Evolutionary conservation across 306 rosid genomes (phyloP).

Genomic region (Castanopsis chinensis): DNA sequence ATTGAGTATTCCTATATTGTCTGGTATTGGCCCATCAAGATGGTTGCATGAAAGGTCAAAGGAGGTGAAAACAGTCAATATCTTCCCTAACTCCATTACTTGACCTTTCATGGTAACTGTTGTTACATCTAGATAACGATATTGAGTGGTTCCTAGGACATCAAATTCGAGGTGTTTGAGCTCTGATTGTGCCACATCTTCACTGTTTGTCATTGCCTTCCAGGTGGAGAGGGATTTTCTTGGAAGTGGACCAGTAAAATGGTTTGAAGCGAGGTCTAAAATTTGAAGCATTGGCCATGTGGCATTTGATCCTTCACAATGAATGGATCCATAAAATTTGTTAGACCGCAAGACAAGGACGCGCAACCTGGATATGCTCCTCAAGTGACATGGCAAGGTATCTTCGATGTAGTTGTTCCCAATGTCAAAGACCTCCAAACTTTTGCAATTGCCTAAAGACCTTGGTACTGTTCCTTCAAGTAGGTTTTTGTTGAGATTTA

Average conservation of each 20-base stretch:
- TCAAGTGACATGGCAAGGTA: constrained; percentile 17
- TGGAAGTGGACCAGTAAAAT: background rate
- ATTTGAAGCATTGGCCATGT: constrained; percentile 44
- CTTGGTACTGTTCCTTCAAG: constrained; percentile 26
- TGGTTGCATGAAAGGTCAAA: constrained; percentile 38
- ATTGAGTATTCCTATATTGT: constrained; percentile 13
- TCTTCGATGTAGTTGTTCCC: constrained; percentile 32
- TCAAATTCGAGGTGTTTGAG: constrained; percentile 11
- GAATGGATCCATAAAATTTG: background rate
- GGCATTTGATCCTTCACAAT: background rate
- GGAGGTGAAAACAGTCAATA: constrained; percentile 31
- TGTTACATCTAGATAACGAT: constrained; percentile 28
- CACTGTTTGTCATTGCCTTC: constrained; percentile 19
- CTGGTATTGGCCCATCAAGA: constrained; percentile 28
- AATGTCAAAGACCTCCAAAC: constrained; percentile 36
- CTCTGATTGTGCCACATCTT: background rate
- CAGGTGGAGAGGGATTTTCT: background rate
- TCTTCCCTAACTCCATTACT: constrained; percentile 20
- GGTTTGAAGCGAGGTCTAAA: constrained; percentile 25
- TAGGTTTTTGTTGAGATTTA: constrained; percentile 27
- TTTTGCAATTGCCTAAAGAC: background rate
- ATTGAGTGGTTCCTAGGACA: background rate
- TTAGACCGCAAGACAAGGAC: constrained; percentile 40
- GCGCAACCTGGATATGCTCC: constrained; percentile 13
- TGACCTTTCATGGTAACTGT: constrained; percentile 31